A percentile compares a stretch with the other conserved stretches of the same genome.
Conservation (phyloP, 371 early-diverging fungal species). For the Mortierella sp. region DNA sequence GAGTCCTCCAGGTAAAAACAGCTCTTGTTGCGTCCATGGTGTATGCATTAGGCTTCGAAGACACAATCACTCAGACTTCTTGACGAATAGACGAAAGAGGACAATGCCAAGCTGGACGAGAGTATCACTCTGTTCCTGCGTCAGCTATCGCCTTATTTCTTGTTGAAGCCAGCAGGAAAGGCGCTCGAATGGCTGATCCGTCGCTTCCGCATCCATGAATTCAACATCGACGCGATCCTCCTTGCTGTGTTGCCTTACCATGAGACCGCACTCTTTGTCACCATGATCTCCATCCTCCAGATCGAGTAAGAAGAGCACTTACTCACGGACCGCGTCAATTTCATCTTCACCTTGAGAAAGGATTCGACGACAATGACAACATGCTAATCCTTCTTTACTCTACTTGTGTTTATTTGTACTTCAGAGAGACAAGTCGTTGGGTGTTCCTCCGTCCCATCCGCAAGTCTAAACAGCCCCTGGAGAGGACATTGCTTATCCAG, state of each 20-base stretch:
- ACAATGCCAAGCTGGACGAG: conserved; percentile 83
- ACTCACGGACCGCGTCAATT: background rate
- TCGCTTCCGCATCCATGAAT: conserved; percentile 88
- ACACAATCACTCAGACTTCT: too few species aligned
- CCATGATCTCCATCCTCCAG: conserved; percentile 78
- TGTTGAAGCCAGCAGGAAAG: conserved; percentile 85
- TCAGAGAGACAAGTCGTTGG: conserved; percentile 74
- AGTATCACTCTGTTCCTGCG: conserved; percentile 80
- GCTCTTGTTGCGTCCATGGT: too few species aligned
- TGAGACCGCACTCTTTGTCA: conserved; percentile 88
- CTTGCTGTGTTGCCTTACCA: conserved; percentile 91
- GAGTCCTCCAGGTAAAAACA: conserved; percentile 69
- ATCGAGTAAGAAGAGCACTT: conserved; percentile 63
- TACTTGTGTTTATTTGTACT: background rate
- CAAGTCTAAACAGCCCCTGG: conserved; percentile 68
- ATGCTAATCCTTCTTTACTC: background rate
- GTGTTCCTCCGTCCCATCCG: conserved; percentile 72
- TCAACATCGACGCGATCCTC: conserved; percentile 85
- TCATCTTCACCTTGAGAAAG: too few species aligned
- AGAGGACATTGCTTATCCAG: conserved; percentile 71
- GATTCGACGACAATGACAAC: too few species aligned
- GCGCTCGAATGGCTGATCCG: conserved; percentile 94
- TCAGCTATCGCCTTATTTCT: conserved; percentile 85
- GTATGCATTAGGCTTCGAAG: too few species aligned
- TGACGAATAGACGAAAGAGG: conserved; percentile 80